Conservation (phyloP, 768 basidiomycete species). For the Hemileccinum rubropunctum region DNA sequence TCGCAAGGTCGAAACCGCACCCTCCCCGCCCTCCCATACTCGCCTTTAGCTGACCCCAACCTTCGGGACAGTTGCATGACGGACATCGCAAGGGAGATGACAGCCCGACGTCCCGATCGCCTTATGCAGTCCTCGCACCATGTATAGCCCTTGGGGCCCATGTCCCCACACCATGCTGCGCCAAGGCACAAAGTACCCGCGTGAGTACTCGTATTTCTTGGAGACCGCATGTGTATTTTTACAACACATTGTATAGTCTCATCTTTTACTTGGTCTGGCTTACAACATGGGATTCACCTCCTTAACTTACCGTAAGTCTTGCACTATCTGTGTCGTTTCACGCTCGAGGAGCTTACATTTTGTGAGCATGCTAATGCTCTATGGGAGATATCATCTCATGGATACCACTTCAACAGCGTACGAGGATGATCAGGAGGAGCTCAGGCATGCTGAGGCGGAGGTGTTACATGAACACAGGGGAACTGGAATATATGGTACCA, state of each 20-base stretch:
- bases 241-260: constrained; percentile 14
- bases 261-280: constrained; percentile 18
- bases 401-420: neutral
- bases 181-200: too few relatives aligned
- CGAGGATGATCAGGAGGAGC: neutral
- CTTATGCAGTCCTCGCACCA: too few relatives aligned
- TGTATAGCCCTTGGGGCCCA: too few relatives aligned
- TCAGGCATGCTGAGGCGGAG: neutral
- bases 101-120: too few relatives aligned
- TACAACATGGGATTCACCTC: constrained; percentile 13
- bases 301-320: neutral
- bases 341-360: constrained; percentile 19
- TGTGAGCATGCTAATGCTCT: constrained; percentile 2
- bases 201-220: constrained; percentile 1
- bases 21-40: too few relatives aligned
- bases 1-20: too few relatives aligned
- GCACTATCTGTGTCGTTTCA: neutral
- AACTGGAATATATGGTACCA: too few relatives aligned
- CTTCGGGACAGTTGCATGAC: too few relatives aligned
- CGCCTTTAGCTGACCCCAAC: too few relatives aligned
- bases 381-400: constrained; percentile 9
- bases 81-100: too few relatives aligned
- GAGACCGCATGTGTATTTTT: neutral
- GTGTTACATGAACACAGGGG: neutral
- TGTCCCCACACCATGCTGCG: too few relatives aligned